Evolutionary conservation across 1,139 yeast genomes (phyloP).

Genomic region (Blastobotrys buckinghamii): DNA sequence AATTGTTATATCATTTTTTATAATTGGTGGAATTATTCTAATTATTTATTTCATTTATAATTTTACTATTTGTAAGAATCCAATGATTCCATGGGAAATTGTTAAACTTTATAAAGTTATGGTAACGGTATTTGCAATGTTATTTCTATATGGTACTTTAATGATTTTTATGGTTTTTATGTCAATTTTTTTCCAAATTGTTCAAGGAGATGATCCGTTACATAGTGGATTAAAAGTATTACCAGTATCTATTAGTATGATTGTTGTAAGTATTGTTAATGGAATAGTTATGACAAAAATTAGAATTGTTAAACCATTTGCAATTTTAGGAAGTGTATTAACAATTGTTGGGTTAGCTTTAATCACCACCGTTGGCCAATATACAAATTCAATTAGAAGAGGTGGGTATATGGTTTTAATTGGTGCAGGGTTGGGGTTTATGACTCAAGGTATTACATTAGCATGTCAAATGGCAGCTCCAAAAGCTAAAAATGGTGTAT

Average conservation of each 20-base stretch:
- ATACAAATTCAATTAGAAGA: conserved; percentile 12
- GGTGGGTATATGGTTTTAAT: conserved; percentile 51
- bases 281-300: conserved; percentile 46
- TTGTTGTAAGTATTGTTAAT: conserved; percentile 41
- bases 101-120: conserved; percentile 18
- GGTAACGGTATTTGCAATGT: conserved; percentile 24
- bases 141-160: conserved; percentile 42
- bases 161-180: conserved; percentile 42
- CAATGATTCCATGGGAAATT: conserved; percentile 42
- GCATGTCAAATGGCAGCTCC: conserved; percentile 49
- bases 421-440: conserved; percentile 52
- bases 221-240: conserved; percentile 54
- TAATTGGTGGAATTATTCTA: conserved; percentile 44
- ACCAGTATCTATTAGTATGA: conserved; percentile 49
- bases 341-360: conserved; percentile 52
- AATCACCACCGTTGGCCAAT: conserved; percentile 36
- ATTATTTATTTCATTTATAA: conserved; percentile 45
- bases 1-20: conserved; percentile 48
- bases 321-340: conserved; percentile 41
- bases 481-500: conserved; percentile 42
- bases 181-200: conserved; percentile 53
- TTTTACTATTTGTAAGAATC: conserved; percentile 40
- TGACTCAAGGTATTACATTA: conserved; percentile 47
- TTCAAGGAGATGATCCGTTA: conserved; percentile 44
- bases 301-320: conserved; percentile 45